A percentile compares a stretch with the other conserved stretches of the same genome.
Evolutionary conservation across 2,329 filamentous ascomycete genomes (phyloP).

Genomic region (Thermomyces lanuginosus): DNA sequence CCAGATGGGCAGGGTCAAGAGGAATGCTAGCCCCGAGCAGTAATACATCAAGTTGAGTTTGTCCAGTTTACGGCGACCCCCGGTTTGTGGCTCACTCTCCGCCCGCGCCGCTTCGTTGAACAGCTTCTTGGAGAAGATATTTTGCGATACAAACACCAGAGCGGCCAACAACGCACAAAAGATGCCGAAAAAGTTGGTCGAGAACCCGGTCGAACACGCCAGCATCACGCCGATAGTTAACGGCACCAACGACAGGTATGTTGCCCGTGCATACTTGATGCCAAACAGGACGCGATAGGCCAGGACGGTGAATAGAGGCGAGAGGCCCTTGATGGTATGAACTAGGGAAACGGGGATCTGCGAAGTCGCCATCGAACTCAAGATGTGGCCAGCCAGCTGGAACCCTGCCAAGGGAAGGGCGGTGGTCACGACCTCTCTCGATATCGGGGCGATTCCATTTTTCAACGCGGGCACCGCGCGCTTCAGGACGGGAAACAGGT

Average conservation of each 20-base stretch:
- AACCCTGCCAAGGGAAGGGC: conserved; percentile 87
- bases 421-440: conserved; percentile 63
- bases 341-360: conserved; percentile 93
- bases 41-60: conserved; percentile 95
- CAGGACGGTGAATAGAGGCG: conserved; percentile 83
- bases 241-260: conserved; percentile 78
- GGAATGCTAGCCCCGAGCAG: conserved; percentile 81
- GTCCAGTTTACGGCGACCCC: conserved; percentile 62
- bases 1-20: conserved; percentile 83
- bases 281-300: conserved; percentile 82
- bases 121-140: conserved; percentile 94
- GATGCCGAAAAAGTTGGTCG: conserved; percentile 78
- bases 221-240: conserved; percentile 89
- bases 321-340: conserved; percentile 95
- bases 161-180: conserved; percentile 78
- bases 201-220: conserved; percentile 83
- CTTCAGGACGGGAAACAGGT: conserved; percentile 53
- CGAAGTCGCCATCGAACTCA: conserved; percentile 84
- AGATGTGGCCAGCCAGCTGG: conserved; percentile 81
- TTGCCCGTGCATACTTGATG: conserved; percentile 72
- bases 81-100: conserved; percentile 52
- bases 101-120: conserved; percentile 87
- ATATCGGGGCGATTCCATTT: conserved; percentile 68
- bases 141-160: conserved; percentile 90
- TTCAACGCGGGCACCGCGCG: conserved; percentile 60